These are phyloP conservation scores for Schizochytrium sp. DNA, from an alignment of 108 stramenopile species.

Conservation along the genomic window DNA sequence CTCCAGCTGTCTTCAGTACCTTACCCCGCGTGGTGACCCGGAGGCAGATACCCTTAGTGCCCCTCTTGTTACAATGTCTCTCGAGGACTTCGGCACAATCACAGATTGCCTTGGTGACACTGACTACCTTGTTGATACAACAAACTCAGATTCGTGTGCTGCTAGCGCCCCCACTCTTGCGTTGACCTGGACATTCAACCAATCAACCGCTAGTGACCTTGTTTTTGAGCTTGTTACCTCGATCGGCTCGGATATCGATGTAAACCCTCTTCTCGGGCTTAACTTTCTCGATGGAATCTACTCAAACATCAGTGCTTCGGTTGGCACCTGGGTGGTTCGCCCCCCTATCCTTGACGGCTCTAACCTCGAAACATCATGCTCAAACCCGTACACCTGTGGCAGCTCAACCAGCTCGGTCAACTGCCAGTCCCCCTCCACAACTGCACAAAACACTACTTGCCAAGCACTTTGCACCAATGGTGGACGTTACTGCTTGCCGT, in stretches of 20 bases:
- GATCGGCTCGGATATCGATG: background rate
- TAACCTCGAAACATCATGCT: background rate
- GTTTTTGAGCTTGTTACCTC: background rate
- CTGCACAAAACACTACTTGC: background rate
- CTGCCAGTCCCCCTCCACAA: background rate
- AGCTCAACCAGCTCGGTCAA: background rate
- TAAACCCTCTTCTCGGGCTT: background rate
- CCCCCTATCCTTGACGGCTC: background rate
- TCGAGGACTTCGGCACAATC: constrained; percentile 21
- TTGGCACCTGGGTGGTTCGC: background rate
- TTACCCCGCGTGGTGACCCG: background rate
- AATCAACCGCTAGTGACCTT: background rate
- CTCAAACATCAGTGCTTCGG: background rate
- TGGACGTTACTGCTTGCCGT: constrained; percentile 1
- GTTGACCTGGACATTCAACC: background rate
- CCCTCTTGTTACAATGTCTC: background rate
- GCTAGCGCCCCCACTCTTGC: background rate
- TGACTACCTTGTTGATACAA: background rate
- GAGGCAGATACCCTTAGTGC: background rate
- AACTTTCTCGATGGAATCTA: background rate
- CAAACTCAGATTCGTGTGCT: background rate
- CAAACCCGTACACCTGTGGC: background rate
- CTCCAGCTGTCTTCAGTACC: background rate
- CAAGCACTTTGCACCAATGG: background rate
- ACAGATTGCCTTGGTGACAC: constrained; percentile 32